These are phyloP conservation scores for Athelia psychrophila DNA, from an alignment of 1,284 basidiomycete species.

Conservation along the genomic window DNA sequence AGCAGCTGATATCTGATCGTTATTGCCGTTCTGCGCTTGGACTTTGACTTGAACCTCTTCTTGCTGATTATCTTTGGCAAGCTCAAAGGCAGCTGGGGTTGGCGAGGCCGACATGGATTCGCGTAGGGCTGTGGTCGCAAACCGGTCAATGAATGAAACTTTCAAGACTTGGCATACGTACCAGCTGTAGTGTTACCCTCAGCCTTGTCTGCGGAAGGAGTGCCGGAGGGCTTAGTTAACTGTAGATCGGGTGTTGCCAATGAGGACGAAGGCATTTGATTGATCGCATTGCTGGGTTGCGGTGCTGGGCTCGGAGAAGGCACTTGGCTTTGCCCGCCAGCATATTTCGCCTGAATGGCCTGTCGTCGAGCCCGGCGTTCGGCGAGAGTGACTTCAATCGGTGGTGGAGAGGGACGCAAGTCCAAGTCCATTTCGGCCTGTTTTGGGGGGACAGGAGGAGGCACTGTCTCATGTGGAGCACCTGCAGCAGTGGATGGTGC, in stretches of 20 bases:
- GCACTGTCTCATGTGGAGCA: conserved; percentile 16
- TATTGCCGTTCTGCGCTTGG: conserved; percentile 44
- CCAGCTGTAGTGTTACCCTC: not conserved
- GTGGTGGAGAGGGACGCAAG: conserved; percentile 50
- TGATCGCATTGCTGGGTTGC: conserved; percentile 69
- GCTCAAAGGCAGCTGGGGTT: conserved; percentile 50
- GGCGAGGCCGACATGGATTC: conserved; percentile 57
- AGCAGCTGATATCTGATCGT: conserved; percentile 81
- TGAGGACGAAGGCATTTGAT: conserved; percentile 56
- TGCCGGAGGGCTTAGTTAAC: conserved; percentile 50
- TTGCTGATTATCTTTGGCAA: conserved; percentile 59
- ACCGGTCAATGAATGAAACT: conserved; percentile 1
- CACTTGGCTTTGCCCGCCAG: conserved; percentile 39
- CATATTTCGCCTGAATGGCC: conserved; percentile 85
- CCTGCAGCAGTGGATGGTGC: conserved; percentile 22
- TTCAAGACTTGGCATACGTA: conserved; percentile 4
- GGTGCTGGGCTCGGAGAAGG: conserved; percentile 40
- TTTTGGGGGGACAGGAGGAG: conserved; percentile 22
- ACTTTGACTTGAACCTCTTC: conserved; percentile 38
- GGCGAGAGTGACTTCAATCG: conserved; percentile 72
- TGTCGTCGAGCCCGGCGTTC: conserved; percentile 79
- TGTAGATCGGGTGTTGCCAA: conserved; percentile 58
- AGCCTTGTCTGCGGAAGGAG: conserved; percentile 23
- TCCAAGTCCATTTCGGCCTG: conserved; percentile 59
- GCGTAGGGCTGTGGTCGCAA: conserved; percentile 35